Evolutionary conservation across 345 rosid genomes (phyloP), one percentile per base, ranked within the genome.

Genomic region (Gossypium longicalyx): DNA sequence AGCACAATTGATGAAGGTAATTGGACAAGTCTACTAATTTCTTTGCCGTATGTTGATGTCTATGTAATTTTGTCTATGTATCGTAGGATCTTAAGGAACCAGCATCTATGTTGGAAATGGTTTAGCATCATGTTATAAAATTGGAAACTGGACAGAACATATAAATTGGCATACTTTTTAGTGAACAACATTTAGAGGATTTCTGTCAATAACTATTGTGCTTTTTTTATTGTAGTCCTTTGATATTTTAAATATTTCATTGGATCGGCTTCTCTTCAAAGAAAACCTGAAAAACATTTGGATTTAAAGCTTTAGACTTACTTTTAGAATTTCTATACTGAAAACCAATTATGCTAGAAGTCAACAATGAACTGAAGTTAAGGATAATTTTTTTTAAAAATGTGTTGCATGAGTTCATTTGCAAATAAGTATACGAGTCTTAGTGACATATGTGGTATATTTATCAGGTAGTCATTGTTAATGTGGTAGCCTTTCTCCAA

Each of bases 1-100:
- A 85, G 79, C 71, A 23, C 83, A 75, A 77, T 66, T 73, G 89
- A 82, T 66, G 90, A 85, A 74, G 92, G 98, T 94, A 85, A 74
- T 61, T 41, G 25, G 25, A 52, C 64, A 54, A 22, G 4, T 60
- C 59, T 79, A 17, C 38, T 67, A 43, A n/a, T 53, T 12, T 25
- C 20, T 25, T 58, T 60, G 22, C 4, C 16, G 27, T 19, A 12
- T n/a, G n/a, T 27, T 44, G 2, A 11, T 67, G 52, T 22, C 48
- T 63, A 38, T 11, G 12, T 38, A n/a, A 23, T 44, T 6, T 4
- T 67, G 52, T 22, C 48, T 63, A 38, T 11, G 12, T 38, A n/a
- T 63, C n/a, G 15, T n/a, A 20, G 48, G 67, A 38, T 12, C 23
- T 17, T 63, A 38, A 38, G 34, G 11, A 43, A 17, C 2, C 67